Base-by-base conservation (phyloP, 805 yeast genomes). In the Ogataea siamensis region DNA sequence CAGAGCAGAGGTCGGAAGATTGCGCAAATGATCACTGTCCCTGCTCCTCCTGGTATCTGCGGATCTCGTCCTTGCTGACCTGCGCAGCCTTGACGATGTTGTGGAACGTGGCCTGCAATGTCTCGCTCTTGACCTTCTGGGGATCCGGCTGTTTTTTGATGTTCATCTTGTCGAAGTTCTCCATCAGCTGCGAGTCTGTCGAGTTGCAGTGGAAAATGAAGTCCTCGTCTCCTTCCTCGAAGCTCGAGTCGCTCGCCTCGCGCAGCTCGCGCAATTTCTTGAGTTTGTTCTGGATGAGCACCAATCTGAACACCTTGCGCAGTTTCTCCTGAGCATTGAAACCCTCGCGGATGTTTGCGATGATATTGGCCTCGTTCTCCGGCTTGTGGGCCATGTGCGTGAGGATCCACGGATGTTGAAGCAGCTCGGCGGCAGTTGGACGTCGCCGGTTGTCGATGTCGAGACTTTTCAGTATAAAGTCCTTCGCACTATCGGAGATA, bases 251-350 rank as follows among this genome's bases (percentile, higher is more conserved):
- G 21, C 71, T 77, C 22, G 71, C 78, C 33, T 69, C 71, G 54
- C 75, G 84, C 49, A 78, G 53, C 40, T 71, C 70, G 63, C 82
- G 78, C 57, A 91, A 73, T 49, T 81, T 80, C 54, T 75, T 70
- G 59, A 91, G 79, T 58, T 85, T 76, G 62, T 88, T 88, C 54
- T 83, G 78, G 63, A 91, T 75, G 51, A 78, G 79, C 36, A 91
- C 89, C 55, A 87, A 69, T 58, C 87, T 93, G 51, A 87, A 82
- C 25, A 93, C 97, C 51, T 83, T 85, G 54, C 81, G 78, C 67
- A 93, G 80, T 62, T 84, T 88, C 54, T 75, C 72, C 56, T 85
- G 87, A 21, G 95, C 94, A 56, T 82, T 78, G 72, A 87, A 85
- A 29, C 86, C 87, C 55, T 80, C 78, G 66, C 78, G 78, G 63